Conservation (phyloP, 2,329 filamentous ascomycete species). For the Diaporthe ampelina region DNA sequence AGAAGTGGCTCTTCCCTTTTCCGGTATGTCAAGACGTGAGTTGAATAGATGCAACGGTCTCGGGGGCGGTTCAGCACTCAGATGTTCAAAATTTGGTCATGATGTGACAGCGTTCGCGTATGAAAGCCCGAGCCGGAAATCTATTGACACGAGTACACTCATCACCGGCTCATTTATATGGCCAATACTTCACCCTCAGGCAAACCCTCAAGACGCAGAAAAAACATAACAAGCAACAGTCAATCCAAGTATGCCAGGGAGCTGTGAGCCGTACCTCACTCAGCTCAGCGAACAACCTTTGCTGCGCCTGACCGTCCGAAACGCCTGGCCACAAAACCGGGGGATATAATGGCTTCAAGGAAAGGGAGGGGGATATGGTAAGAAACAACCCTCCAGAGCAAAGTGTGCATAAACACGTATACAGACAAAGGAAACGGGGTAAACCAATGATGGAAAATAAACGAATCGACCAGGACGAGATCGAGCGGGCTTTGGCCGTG, state of each 20-base stretch:
- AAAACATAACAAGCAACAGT: neutral
- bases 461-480: constrained; percentile 15
- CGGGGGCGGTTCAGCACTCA: neutral
- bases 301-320: constrained; percentile 23
- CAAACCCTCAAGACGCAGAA: neutral
- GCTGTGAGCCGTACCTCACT: constrained; percentile 12
- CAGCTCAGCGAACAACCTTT: constrained; percentile 13
- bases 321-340: constrained; percentile 36
- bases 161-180: constrained; percentile 28
- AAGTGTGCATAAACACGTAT: constrained; percentile 29
- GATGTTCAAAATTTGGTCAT: neutral
- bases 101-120: constrained; percentile 10
- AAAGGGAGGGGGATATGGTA: neutral
- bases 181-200: constrained; percentile 16
- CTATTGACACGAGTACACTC: constrained; percentile 16
- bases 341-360: constrained; percentile 31
- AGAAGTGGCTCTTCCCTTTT: constrained; percentile 7
- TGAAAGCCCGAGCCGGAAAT: constrained; percentile 19
- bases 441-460: neutral
- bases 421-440: constrained; percentile 16
- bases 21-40: constrained; percentile 21
- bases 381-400: constrained; percentile 18
- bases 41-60: constrained; percentile 23
- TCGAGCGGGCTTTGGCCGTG: constrained; percentile 9
- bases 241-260: constrained; percentile 8